A percentile compares a stretch with the other conserved stretches of the same genome.
Evolutionary conservation across 2,329 filamentous ascomycete genomes (phyloP).

Genomic region (Scopulariopsis brevicaulis): DNA sequence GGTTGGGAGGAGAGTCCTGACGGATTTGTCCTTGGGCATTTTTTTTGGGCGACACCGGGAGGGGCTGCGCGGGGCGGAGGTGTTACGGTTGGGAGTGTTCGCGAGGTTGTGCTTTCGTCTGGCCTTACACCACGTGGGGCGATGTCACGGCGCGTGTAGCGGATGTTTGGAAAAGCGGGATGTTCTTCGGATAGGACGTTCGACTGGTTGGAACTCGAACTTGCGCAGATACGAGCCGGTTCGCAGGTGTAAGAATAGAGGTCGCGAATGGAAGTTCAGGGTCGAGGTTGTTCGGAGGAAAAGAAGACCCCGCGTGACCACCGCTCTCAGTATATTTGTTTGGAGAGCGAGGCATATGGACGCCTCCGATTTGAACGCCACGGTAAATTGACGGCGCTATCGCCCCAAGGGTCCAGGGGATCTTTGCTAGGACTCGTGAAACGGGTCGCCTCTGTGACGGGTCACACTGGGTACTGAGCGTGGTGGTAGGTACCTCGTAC

Average conservation of each 20-base stretch:
- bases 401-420: not conserved
- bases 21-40: slow-evolving; percentile 3
- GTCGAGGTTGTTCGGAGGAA: not conserved
- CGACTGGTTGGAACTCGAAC: not conserved
- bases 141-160: not conserved
- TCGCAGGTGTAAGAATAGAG: too few species aligned
- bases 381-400: not conserved
- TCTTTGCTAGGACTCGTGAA: not conserved
- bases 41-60: not conserved
- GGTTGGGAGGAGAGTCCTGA: slow-evolving; percentile 25
- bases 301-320: not conserved
- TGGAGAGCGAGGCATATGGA: not conserved
- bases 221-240: not conserved
- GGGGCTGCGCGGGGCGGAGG: not conserved
- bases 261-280: not conserved
- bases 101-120: not conserved
- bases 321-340: not conserved
- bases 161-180: not conserved
- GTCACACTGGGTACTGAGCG: not conserved
- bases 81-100: not conserved
- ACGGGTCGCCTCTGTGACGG: not conserved
- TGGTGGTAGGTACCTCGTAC: not conserved
- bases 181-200: not conserved
- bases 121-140: not conserved
- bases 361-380: not conserved